Evolutionary conservation across 495 filamentous ascomycete genomes (phyloP).

Genomic region (Collariella sp.): DNA sequence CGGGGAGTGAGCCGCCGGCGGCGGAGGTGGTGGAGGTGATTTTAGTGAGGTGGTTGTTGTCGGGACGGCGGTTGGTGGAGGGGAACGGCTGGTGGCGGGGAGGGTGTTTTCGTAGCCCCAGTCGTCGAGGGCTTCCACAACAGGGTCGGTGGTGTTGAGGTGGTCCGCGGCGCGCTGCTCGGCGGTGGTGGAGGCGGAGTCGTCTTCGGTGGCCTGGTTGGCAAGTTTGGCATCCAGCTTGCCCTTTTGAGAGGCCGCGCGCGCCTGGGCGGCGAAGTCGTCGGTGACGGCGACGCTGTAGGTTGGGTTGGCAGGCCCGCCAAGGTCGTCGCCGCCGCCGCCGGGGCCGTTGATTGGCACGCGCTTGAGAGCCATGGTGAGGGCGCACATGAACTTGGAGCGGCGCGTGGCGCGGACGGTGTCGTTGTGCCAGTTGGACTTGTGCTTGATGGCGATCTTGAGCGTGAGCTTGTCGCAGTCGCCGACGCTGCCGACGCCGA

Average conservation of each 20-base stretch:
- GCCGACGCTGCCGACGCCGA: constrained; percentile 69
- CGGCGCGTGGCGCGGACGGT: constrained; percentile 70
- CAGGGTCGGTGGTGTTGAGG: constrained; percentile 33
- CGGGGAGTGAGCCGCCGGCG: constrained; percentile 3
- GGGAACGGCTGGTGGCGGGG: constrained; percentile 16
- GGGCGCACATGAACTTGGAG: constrained; percentile 93
- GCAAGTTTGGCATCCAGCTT: constrained; percentile 57
- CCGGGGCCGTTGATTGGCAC: constrained; percentile 82
- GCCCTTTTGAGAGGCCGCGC: constrained; percentile 49
- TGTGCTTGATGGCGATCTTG: constrained; percentile 77
- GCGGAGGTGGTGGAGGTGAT: not conserved
- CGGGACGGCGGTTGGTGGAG: constrained; percentile 20
- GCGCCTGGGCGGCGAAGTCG: constrained; percentile 49
- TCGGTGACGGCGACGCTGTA: constrained; percentile 69
- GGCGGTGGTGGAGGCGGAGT: constrained; percentile 12
- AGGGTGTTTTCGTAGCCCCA: constrained; percentile 37
- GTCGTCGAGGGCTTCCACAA: constrained; percentile 30
- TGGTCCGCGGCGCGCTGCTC: constrained; percentile 32
- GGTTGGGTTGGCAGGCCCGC: constrained; percentile 58
- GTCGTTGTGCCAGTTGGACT: constrained; percentile 95
- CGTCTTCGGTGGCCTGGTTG: constrained; percentile 19
- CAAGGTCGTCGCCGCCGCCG: constrained; percentile 57
- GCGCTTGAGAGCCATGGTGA: constrained; percentile 75
- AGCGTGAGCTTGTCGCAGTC: constrained; percentile 85
- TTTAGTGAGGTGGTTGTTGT: too few species aligned